Evolutionary conservation across 768 basidiomycete genomes (phyloP).

Genomic region (Psilocybe cubensis): DNA sequence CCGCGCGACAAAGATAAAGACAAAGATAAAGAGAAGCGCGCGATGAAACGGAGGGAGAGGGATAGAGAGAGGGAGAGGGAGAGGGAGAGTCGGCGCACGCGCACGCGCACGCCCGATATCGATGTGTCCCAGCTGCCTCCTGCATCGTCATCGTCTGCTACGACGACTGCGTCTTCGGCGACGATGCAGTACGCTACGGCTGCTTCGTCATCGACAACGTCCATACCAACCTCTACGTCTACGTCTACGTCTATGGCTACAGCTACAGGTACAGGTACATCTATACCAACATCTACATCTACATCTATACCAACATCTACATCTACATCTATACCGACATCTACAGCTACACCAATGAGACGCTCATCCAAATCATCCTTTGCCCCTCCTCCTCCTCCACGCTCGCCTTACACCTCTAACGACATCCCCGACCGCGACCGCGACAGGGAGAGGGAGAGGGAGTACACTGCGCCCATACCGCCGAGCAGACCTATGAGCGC

Average conservation of each 20-base stretch:
- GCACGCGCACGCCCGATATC: constrained; percentile 23
- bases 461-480: neutral
- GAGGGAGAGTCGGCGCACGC: constrained; percentile 19
- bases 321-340: constrained; percentile 6
- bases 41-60: no score
- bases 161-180: constrained; percentile 19
- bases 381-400: constrained; percentile 6
- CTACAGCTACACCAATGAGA: constrained; percentile 4
- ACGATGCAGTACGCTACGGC: constrained; percentile 29
- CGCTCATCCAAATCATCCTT: constrained; percentile 30
- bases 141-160: no score
- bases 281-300: no score
- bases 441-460: constrained; percentile 7
- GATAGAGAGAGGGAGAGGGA: constrained; percentile 17
- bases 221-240: no score
- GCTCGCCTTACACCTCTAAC: constrained; percentile 9
- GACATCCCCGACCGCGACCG: no score
- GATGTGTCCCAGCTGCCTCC: constrained; percentile 5
- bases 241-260: no score
- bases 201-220: constrained; percentile 5
- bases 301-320: no score
- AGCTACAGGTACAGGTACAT: no score
- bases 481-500: constrained; percentile 1
- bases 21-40: no score
- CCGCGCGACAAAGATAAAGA: no score